Base-by-base conservation (phyloP, 2,329 filamentous ascomycete species). In the Alternaria panax region DNA sequence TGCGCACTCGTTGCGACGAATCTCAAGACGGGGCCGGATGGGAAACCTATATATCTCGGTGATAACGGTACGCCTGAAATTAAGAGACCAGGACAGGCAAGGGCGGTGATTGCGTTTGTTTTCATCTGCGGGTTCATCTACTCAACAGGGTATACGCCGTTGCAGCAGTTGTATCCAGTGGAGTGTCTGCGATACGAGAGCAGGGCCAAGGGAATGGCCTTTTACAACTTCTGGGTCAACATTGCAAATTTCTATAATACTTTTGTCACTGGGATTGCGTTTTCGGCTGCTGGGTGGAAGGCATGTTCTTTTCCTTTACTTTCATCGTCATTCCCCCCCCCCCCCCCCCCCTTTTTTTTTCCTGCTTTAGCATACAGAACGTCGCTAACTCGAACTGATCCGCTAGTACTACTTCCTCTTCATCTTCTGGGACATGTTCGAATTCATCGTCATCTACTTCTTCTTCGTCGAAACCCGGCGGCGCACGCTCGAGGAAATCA, bases 151-250 rank as follows among this genome's bases (percentile, higher is more conserved):
- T 82, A 80, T 55, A 82, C 80, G 7, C 81, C 82, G 3, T 69
- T 84, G 18, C 80, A 82, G 65, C 80, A 80, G 12, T 64, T 84
- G 3, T 84, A 83, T 63, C 79, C 80, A 0, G 81, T 83, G n/a
- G 82, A 84, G 62, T 82, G 80, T 64, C 71, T 84, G 16, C 75
- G 79, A 6, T 83, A 82, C 57, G 80, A 82, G 57, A 80, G 74
- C 0, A 74, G 82, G 16, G 82, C 82, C 2, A 84, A 84, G 63
- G 82, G 82, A 3, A 82, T 83, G 77, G 80, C 79, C 7, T 77
- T 82, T 63, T 82, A 81, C 62, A 81, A 82, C 46, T 76, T 83
- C 57, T 79, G 78, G 67, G 79, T 81, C 52, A 82, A 82, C 51
- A 71, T 82, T 53, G 79, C 80, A 5, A 72, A 73, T 20, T 80